Conservation (phyloP, 768 basidiomycete species). For the Podaxis sp. region DNA sequence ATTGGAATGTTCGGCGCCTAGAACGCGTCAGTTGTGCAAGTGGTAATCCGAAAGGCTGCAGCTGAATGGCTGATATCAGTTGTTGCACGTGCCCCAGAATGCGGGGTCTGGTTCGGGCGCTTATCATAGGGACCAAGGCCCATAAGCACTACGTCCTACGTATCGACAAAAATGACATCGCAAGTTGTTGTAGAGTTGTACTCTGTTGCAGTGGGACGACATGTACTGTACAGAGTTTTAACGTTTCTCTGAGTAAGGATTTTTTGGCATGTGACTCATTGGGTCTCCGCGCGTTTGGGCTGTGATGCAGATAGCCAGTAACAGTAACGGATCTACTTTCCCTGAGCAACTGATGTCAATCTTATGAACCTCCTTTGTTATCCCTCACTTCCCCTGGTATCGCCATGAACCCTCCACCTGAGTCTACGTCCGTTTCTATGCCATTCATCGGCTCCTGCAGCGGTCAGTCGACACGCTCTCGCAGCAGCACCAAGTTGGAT, state of each 20-base stretch:
- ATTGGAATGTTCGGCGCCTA: background rate
- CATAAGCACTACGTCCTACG: background rate
- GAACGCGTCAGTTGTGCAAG: slow-evolving; percentile 1
- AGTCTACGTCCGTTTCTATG: slow-evolving; percentile 31
- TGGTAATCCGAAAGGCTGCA: background rate
- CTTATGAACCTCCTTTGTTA: slow-evolving; percentile 2
- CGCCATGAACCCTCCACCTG: slow-evolving; percentile 16
- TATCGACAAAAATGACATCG: background rate
- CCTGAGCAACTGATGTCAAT: background rate
- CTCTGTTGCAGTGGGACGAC: too few species aligned
- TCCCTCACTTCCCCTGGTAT: background rate
- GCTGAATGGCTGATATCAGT: slow-evolving; percentile 1
- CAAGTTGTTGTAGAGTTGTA: too few species aligned
- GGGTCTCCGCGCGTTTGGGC: background rate
- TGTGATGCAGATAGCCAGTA: background rate
- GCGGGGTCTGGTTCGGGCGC: background rate
- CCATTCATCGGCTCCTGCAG: slow-evolving; percentile 35
- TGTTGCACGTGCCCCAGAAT: background rate
- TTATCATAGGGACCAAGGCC: too few species aligned
- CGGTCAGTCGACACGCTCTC: slow-evolving; percentile 54
- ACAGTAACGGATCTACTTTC: background rate
- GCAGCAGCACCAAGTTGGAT: slow-evolving; percentile 60
- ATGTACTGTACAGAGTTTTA: too few species aligned
- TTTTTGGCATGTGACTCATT: slow-evolving; percentile 4
- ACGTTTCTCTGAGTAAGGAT: too few species aligned